A percentile compares a stretch with the other conserved stretches of the same genome.
Conservation (phyloP, 2,329 filamentous ascomycete species). For the Xenosphaeropsis pyriputrescens region DNA sequence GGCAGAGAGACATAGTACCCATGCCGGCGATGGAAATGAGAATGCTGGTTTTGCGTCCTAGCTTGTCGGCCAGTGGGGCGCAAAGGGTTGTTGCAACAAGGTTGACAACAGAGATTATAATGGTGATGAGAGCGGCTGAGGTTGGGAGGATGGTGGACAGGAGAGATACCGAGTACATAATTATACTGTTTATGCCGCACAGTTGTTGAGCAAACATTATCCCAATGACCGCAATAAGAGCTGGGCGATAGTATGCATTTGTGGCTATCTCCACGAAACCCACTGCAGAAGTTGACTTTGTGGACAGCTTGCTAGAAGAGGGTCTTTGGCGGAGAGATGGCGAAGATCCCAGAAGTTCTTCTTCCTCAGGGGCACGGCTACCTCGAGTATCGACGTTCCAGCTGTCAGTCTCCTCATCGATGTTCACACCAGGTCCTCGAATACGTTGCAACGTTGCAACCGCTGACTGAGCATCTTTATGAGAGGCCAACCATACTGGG, state of each 20-base stretch:
- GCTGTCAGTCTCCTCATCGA: slow-evolving; percentile 55
- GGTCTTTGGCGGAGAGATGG: slow-evolving; percentile 8
- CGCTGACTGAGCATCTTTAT: slow-evolving; percentile 45
- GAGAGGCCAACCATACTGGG: slow-evolving; percentile 68
- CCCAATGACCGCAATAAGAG: slow-evolving; percentile 71
- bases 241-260: slow-evolving; percentile 53
- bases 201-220: slow-evolving; percentile 91
- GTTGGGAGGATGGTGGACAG: slow-evolving; percentile 68
- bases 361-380: slow-evolving; percentile 11
- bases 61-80: slow-evolving; percentile 71
- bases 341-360: slow-evolving; percentile 12
- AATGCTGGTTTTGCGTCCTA: slow-evolving; percentile 78
- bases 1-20: slow-evolving; percentile 58
- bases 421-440: slow-evolving; percentile 51
- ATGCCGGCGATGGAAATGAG: slow-evolving; percentile 75
- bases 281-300: slow-evolving; percentile 24
- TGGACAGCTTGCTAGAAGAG: slow-evolving; percentile 11
- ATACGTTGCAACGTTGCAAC: slow-evolving; percentile 59
- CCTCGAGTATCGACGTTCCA: slow-evolving; percentile 32
- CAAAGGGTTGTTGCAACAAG: slow-evolving; percentile 68
- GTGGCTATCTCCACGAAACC: slow-evolving; percentile 51
- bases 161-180: slow-evolving; percentile 96
- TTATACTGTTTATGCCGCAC: slow-evolving; percentile 88
- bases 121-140: slow-evolving; percentile 71
- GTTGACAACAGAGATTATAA: slow-evolving; percentile 77